phyloP scores from a whole-genome alignment of 2,329 filamentous ascomycete species.

The Calonectria multiphialidica region DNA sequence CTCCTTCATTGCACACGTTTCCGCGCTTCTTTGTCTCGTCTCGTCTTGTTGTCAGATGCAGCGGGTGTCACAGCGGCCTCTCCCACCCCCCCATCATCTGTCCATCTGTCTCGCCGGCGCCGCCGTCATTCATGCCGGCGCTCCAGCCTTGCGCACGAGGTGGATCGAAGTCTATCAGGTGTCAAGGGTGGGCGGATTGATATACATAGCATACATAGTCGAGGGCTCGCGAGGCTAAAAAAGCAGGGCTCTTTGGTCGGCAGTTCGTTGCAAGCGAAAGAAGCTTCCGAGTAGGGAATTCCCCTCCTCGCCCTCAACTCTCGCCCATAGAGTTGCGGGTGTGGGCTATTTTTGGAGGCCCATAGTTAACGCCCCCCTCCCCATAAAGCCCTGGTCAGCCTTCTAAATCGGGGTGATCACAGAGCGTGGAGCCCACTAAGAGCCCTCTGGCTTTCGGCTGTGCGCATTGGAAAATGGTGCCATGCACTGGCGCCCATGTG shows the following conservation, averaged over 20 bases:
- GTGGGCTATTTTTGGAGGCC: slow-evolving; percentile 20
- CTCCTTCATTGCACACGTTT: not conserved
- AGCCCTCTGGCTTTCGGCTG: not conserved
- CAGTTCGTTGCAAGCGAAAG: not conserved
- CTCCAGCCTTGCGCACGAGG: not conserved
- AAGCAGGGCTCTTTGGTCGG: not conserved
- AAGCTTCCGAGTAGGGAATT: not conserved
- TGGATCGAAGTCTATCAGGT: not conserved
- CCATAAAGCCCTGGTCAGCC: not conserved
- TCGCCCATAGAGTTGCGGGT: slow-evolving; percentile 4
- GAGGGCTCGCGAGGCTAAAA: not conserved
- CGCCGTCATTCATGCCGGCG: slow-evolving; percentile 3
- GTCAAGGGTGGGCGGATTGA: not conserved
- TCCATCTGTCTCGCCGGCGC: not conserved
- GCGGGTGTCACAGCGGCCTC: not conserved
- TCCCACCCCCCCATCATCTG: not conserved
- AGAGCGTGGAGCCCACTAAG: not conserved
- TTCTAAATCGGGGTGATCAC: slow-evolving; percentile 19
- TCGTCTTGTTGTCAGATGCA: not conserved
- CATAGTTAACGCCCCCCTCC: too few species aligned
- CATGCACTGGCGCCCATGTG: slow-evolving; percentile 12
- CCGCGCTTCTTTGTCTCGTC: not conserved
- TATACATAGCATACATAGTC: not conserved
- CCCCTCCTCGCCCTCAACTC: not conserved
- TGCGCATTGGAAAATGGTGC: slow-evolving; percentile 18